Base-by-base conservation (phyloP, 306 rosid genomes). In the Quercus engelmannii region DNA sequence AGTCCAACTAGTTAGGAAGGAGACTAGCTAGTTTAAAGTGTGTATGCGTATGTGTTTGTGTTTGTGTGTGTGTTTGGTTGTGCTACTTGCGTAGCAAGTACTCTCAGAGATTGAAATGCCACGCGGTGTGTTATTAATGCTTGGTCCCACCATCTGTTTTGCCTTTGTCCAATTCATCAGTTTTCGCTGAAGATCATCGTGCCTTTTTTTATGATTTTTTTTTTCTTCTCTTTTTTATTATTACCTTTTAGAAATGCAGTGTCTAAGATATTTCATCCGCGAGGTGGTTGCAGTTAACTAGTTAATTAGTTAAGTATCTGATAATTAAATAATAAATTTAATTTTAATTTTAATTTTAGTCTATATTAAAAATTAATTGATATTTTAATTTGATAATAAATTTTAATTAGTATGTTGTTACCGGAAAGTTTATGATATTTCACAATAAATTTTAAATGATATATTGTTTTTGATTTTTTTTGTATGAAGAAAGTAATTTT, bases 131-230 rank as follows among this genome's bases (percentile, higher is more conserved):
- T 73, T 78, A 85, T 87, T 88, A 84, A 88, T 75, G 80, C 5
- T 1, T 25, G 90, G 89, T 18, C 92, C 92, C 92, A 86, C 90
- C 14, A 69, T 79, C 90, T 83, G 93, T 73, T 78, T 86, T 86
- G 83, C 88, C 79, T 85, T 73, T 84, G 89, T 87, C 88, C 74
- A 83, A 78, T 79, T 86, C 83, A 76, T 76, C 85, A 69, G 85
- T 83, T 85, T 88, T 77, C 51, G 70, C 83, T 74, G 90, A 83
- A 79, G 81, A 73, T 89, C 81, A 78, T 78, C 84, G 79, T 81
- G 76, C 49, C 76, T 55, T 76, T 28, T 6, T 41, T 56, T 52
- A 55, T 26, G 46, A 41, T 1, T 17, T 51, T 55, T 38, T 61
- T 10, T 4, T 19, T 46, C 26, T 51, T 18, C 6, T 18, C 21